Evolutionary conservation across 163 green algal genomes (phyloP), one percentile per base, ranked within the genome.

Genomic region (Chlamydomonas reinhardtii): DNA sequence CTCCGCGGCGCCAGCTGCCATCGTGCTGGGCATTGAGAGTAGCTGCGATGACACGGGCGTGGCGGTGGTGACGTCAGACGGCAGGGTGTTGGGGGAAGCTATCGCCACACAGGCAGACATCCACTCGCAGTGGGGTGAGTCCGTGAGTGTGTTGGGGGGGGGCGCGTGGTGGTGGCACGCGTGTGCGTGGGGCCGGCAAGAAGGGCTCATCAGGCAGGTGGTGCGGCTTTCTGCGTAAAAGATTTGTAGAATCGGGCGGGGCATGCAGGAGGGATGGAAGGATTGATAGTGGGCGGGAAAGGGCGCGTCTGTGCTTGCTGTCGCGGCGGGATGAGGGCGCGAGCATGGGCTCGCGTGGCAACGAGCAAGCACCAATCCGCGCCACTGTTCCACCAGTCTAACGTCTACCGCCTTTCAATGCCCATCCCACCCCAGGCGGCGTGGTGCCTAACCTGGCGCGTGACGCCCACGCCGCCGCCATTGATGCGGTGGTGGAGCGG

Each of bases 361-460:
- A n/a, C n/a, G n/a, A n/a, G n/a, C n/a, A n/a, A n/a, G n/a, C n/a
- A n/a, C n/a, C n/a, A n/a, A n/a, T n/a, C n/a, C n/a, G n/a, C n/a
- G n/a, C n/a, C n/a, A n/a, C n/a, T n/a, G n/a, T n/a, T n/a, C n/a
- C n/a, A n/a, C n/a, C n/a, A n/a, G n/a, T n/a, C n/a, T n/a, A n/a
- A n/a, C n/a, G n/a, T n/a, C n/a, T n/a, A n/a, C n/a, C n/a, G n/a
- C n/a, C n/a, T n/a, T n/a, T n/a, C n/a, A n/a, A 48, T 48, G 39
- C 61, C 2, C 17, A 22, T 29, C 20, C 61, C 61, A n/a, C 61
- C 19, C 11, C 83, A 92, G 89, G 98, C 31, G 98, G 98, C 15
- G 97, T 99, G 17, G 97, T 99, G 17, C 98, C 98, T 9, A 96
- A 92, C 29, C 89, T 99, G 39, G 98, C 98, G 2, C 91, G 95